Evolutionary conservation across 306 rosid genomes (phyloP).

Genomic region (Senna siamea): DNA sequence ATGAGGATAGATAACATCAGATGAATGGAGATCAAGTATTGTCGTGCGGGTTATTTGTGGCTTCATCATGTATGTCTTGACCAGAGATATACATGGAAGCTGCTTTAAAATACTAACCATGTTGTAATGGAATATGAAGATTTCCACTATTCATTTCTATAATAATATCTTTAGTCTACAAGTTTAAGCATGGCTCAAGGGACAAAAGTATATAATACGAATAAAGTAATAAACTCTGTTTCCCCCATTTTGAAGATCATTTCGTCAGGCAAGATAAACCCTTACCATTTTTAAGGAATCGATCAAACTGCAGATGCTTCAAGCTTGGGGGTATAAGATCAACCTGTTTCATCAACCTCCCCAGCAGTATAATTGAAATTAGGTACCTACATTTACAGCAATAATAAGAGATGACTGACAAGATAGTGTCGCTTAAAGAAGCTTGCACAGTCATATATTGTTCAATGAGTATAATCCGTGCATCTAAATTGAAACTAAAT

Average conservation of each 20-base stretch:
- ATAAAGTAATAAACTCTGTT: background rate
- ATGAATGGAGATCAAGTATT: background rate
- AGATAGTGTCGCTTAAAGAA: slow-evolving; percentile 28
- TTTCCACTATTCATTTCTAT: background rate
- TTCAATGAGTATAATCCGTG: background rate
- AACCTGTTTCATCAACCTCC: slow-evolving; percentile 70
- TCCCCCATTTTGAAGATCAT: slow-evolving; percentile 22
- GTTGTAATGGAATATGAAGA: background rate
- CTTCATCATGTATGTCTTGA: background rate
- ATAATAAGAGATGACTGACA: slow-evolving; percentile 4
- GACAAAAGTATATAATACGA: background rate
- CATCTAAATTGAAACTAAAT: slow-evolving; percentile 15
- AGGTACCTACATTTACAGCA: slow-evolving; percentile 59
- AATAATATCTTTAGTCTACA: background rate
- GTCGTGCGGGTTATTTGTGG: background rate
- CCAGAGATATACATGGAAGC: background rate
- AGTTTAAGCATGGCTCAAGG: background rate
- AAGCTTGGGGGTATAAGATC: slow-evolving; percentile 77
- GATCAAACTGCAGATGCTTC: slow-evolving; percentile 70
- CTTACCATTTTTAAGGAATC: slow-evolving; percentile 77
- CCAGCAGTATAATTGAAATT: slow-evolving; percentile 67
- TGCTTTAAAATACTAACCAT: background rate
- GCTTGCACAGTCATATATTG: background rate
- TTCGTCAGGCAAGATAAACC: slow-evolving; percentile 18
- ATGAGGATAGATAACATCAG: background rate